phyloP scores from a whole-genome alignment of 345 rosid genomes.

The Melastoma malabathricum region DNA sequence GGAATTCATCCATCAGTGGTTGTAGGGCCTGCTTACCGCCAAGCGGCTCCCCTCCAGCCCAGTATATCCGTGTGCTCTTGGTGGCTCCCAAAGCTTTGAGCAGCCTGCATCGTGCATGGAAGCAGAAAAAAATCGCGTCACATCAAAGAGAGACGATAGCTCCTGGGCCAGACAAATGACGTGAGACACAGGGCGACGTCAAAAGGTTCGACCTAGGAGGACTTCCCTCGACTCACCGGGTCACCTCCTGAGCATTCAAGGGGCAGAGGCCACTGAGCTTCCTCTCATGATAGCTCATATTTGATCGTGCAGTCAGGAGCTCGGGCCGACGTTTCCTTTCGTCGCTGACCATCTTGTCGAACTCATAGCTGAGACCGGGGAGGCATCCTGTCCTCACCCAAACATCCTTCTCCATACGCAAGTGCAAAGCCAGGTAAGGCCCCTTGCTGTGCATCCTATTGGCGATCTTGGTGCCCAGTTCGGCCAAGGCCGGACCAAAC shows the following conservation, averaged over 20 bases:
- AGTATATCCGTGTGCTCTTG: conserved; percentile 48
- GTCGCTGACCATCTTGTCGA: conserved; percentile 42
- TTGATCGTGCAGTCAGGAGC: conserved; percentile 77
- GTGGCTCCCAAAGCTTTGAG: conserved; percentile 92
- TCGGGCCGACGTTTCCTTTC: conserved; percentile 80
- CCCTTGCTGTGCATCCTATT: conserved; percentile 80
- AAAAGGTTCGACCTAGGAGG: no score
- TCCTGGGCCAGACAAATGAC: neutral
- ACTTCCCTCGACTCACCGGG: conserved; percentile 31
- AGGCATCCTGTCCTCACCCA: conserved; percentile 99
- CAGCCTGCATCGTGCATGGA: conserved; percentile 28
- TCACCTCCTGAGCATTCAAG: conserved; percentile 67
- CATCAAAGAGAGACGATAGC: neutral
- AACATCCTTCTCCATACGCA: conserved; percentile 88
- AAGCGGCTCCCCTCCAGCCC: conserved; percentile 95
- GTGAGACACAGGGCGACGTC: no score
- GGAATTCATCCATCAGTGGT: conserved; percentile 54
- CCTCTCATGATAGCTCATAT: conserved; percentile 57
- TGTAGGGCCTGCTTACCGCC: conserved; percentile 71
- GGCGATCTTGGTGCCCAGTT: conserved; percentile 67
- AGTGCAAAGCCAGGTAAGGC: conserved; percentile 88
- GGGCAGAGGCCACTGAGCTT: conserved; percentile 93
- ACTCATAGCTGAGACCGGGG: conserved; percentile 60
- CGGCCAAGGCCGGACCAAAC: conserved; percentile 51
- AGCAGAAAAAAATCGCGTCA: no score